Evolutionary conservation across 352 stramenopile genomes (phyloP).

Genomic region (Globisporangium solare): DNA sequence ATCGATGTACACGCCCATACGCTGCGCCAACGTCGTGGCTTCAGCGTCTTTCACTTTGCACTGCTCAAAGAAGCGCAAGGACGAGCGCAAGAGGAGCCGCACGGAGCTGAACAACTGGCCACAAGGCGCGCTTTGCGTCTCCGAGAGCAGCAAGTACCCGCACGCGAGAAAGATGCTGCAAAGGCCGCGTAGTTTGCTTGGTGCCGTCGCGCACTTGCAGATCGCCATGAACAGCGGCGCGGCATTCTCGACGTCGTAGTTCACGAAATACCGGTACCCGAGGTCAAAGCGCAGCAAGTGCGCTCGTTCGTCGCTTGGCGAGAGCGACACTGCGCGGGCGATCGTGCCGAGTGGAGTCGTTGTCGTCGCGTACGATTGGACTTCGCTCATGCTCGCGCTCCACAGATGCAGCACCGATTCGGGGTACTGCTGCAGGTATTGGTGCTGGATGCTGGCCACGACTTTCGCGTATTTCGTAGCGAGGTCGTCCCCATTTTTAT

Average conservation of each 20-base stretch:
- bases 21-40: slow-evolving; percentile 22
- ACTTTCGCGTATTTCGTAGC: slow-evolving; percentile 1
- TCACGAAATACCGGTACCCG: slow-evolving; percentile 24
- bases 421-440: slow-evolving; percentile 19
- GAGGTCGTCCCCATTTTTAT: slow-evolving; percentile 6
- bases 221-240: slow-evolving; percentile 29
- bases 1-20: slow-evolving; percentile 21
- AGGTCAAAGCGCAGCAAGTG: slow-evolving; percentile 38
- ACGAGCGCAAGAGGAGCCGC: slow-evolving; percentile 30
- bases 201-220: slow-evolving; percentile 31
- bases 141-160: slow-evolving; percentile 20
- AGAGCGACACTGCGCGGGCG: slow-evolving; percentile 6
- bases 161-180: slow-evolving; percentile 35
- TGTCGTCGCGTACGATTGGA: not conserved
- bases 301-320: slow-evolving; percentile 15
- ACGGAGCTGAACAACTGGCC: slow-evolving; percentile 28
- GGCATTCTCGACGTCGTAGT: slow-evolving; percentile 22
- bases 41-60: slow-evolving; percentile 21
- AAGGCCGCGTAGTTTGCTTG: slow-evolving; percentile 31
- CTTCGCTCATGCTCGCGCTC: slow-evolving; percentile 18
- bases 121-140: not conserved
- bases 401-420: slow-evolving; percentile 34
- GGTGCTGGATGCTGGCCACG: slow-evolving; percentile 11
- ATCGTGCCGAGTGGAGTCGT: not conserved
- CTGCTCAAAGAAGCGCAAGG: slow-evolving; percentile 29